Evolutionary conservation across 2,329 filamentous ascomycete species (phyloP), one percentile per base, ranked within the genome.

Genomic region (Phoma sp.): DNA sequence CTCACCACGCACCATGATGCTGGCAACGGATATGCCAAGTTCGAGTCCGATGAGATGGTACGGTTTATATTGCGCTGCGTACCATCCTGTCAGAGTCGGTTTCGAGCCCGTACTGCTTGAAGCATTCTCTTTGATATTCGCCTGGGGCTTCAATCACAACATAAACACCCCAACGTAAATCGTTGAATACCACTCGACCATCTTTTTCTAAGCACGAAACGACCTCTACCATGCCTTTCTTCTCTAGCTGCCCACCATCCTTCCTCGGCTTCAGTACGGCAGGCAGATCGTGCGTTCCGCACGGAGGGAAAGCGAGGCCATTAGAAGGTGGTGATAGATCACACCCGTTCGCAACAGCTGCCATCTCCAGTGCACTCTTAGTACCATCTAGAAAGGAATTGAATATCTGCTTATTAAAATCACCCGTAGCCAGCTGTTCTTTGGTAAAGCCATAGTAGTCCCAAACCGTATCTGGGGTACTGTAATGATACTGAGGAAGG

Each of bases 331-430:
- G 75, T 7, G 61, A 71, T 22, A 80, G 65, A 53, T 75, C 72
- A 58, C 77, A 79, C 11, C 75, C 76, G 49, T 80, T 80, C 4
- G 78, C 73, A 0, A 80, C 78, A 10, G 78, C 78, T 4, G 78
- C 77, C 78, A 80, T 80, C 60, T 80, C 78, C 4, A 80, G 63
- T 0, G 77, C 77, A 1, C 73, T 77, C 59, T 80, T 80, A 6
- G 78, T 80, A n/a, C 78, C 78, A 51, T 80, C 77, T 2, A 80
- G 66, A 66, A 79, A 80, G 0, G 74, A 78, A 59, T 80, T 80
- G 72, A 80, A 80, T 75, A 80, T 80, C 41, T 79, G 77, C 4
- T 76, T 74, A 58, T 80, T 80, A 63, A 80, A 77, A 56, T 79
- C 77, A 3, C 71, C 76, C 0, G 65, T 71, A 0, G 69, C 72